Evolutionary conservation across 495 filamentous ascomycete genomes (phyloP), one percentile per base, ranked within the genome.

Genomic region (Trichoderma parareesei): DNA sequence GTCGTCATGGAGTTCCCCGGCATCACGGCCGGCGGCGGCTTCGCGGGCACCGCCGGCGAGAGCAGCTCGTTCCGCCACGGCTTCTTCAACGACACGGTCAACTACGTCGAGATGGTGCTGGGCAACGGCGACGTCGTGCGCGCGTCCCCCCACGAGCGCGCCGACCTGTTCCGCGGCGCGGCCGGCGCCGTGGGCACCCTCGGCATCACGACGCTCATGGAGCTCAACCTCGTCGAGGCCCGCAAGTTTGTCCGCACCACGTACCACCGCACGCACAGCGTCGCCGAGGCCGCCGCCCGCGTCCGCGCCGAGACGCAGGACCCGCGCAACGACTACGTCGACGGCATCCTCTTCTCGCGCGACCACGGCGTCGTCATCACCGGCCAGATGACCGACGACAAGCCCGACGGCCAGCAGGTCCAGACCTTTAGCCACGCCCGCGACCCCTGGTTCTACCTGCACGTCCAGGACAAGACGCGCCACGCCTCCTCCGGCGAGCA

Each of bases 21-120:
- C 9, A 88, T 88, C 70, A 88, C 85, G 2, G 83, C 81, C 0
- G 85, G 85, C 5, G 85, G 85, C 4, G 85, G 85, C 0, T 88
- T 78, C 73, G 78, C 83, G 6, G 86, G 85, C 8, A 86, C 85
- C 0, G 79, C 81, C 16, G 85, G 85, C 3, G 85, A 88, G 75
- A 83, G 79, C 70, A 80, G 75, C 60, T 81, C 78, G 5, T 87
- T 87, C 69, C 74, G 75, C 42, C 79, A 85, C 64, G 85, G 85
- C 1, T 84, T 84, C 68, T 88, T 87, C 64, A 79, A 87, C 49
- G 67, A 77, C 40, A 84, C 75, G 8, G 76, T 88, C 14, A 71
- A 75, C 37, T 74, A 69, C 59, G 79, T 86, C n/a, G 85, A 87
- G 77, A 83, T 87, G 71, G 80, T 88, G 6, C 74, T 87, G 3